Percentiles rank a stretch among this genome's conserved stretches.
Conservation (phyloP, 2,329 filamentous ascomycete genomes). For the Rugonectria rugulosa region DNA sequence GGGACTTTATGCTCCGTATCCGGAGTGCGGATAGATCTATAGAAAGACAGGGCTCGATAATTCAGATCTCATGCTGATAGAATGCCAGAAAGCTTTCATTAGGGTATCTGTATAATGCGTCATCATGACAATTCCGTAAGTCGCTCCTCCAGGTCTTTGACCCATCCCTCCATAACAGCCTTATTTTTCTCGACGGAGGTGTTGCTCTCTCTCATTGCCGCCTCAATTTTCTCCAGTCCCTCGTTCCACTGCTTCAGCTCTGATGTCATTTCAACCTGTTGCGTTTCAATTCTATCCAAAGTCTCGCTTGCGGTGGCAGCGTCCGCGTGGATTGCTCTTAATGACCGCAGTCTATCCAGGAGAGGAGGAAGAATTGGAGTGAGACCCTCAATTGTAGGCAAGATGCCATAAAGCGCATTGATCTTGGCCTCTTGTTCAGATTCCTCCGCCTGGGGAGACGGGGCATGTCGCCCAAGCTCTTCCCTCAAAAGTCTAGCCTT, state of each 20-base stretch:
- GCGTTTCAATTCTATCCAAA: slow-evolving; percentile 77
- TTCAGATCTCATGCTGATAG: too few relatives aligned
- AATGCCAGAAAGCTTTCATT: slow-evolving; percentile 26
- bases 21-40: too few relatives aligned
- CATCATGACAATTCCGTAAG: slow-evolving; percentile 64
- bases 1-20: too few relatives aligned
- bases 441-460: slow-evolving; percentile 55
- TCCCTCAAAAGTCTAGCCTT: slow-evolving; percentile 70
- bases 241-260: slow-evolving; percentile 90
- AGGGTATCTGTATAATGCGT: slow-evolving; percentile 43
- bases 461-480: slow-evolving; percentile 58
- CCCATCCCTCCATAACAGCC: slow-evolving; percentile 86
- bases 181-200: slow-evolving; percentile 79
- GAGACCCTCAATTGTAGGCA: slow-evolving; percentile 88
- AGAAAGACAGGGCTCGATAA: too few relatives aligned
- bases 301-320: slow-evolving; percentile 83
- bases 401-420: slow-evolving; percentile 86
- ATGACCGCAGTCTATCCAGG: slow-evolving; percentile 82
- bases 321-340: slow-evolving; percentile 85
- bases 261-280: slow-evolving; percentile 80
- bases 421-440: slow-evolving; percentile 84
- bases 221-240: slow-evolving; percentile 80
- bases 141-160: slow-evolving; percentile 83
- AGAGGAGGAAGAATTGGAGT: slow-evolving; percentile 85
- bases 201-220: slow-evolving; percentile 74